phyloP scores from a whole-genome alignment of 164 flowering plant genomes.

The Vitis rupestris region DNA sequence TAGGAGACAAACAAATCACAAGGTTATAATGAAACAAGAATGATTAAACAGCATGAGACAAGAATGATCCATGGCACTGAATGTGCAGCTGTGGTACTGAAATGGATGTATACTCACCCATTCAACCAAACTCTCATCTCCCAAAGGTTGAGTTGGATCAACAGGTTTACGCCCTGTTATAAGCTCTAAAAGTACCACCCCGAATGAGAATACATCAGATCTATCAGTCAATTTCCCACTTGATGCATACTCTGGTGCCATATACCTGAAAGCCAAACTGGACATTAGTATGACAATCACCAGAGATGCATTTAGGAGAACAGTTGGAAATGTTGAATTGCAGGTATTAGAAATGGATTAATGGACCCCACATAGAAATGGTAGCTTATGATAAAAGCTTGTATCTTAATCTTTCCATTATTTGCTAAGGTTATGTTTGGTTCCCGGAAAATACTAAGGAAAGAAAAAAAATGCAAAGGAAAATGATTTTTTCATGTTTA shows the following conservation, averaged over 20 bases:
- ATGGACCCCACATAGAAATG: neutral
- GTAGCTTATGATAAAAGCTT: too few species aligned
- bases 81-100: neutral
- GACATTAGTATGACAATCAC: neutral
- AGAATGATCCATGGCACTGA: neutral
- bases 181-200: slow-evolving; percentile 79
- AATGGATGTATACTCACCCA: slow-evolving; percentile 47
- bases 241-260: slow-evolving; percentile 89
- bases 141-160: slow-evolving; percentile 55
- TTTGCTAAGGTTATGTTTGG: too few species aligned
- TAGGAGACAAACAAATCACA: too few species aligned
- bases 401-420: too few species aligned
- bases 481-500: too few species aligned
- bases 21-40: too few species aligned
- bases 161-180: slow-evolving; percentile 72
- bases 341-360: neutral
- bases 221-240: slow-evolving; percentile 82
- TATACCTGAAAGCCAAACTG: slow-evolving; percentile 46
- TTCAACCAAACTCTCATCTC: slow-evolving; percentile 77
- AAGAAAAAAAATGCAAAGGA: too few species aligned
- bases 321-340: too few species aligned
- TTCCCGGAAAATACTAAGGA: too few species aligned
- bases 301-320: too few species aligned
- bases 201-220: slow-evolving; percentile 88
- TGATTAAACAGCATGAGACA: neutral